Evolutionary conservation across 345 rosid species (phyloP).

Genomic region (Brassica napus): DNA sequence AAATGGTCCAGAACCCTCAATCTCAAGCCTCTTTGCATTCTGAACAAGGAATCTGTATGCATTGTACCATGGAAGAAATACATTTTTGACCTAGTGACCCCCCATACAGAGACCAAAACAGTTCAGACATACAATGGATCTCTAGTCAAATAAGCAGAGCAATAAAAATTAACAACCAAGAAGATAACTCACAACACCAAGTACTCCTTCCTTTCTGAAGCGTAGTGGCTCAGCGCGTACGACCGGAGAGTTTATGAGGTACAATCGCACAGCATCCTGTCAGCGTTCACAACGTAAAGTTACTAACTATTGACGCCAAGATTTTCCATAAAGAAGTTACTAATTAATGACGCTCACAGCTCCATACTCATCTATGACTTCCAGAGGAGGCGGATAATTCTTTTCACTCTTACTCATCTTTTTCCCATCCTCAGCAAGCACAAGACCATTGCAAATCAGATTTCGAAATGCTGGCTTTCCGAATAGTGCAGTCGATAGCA

Average conservation of each 20-base stretch:
- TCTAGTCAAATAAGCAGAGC: slow-evolving; percentile 5
- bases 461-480: slow-evolving; percentile 93
- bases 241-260: slow-evolving; percentile 95
- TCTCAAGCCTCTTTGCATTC: slow-evolving; percentile 93
- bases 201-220: slow-evolving; percentile 91
- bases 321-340: too few species aligned
- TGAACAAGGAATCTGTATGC: slow-evolving; percentile 97
- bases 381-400: slow-evolving; percentile 88
- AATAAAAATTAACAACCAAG: background rate
- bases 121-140: slow-evolving; percentile 16
- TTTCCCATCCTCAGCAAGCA: slow-evolving; percentile 94
- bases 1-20: slow-evolving; percentile 76
- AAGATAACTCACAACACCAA: slow-evolving; percentile 77
- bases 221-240: slow-evolving; percentile 97
- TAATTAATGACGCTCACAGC: too few species aligned
- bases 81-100: slow-evolving; percentile 80
- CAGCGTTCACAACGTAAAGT: slow-evolving; percentile 8
- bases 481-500: slow-evolving; percentile 92
- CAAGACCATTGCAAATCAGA: slow-evolving; percentile 96
- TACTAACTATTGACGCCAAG: slow-evolving; percentile 3
- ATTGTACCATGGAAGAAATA: slow-evolving; percentile 99
- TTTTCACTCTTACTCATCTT: slow-evolving; percentile 91
- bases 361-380: slow-evolving; percentile 86
- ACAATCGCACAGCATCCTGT: slow-evolving; percentile 92
- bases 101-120: slow-evolving; percentile 15